Percentiles rank a stretch among this genome's conserved stretches.
Evolutionary conservation across 805 yeast genomes (phyloP).

Genomic region (Cephaloascus albidus): DNA sequence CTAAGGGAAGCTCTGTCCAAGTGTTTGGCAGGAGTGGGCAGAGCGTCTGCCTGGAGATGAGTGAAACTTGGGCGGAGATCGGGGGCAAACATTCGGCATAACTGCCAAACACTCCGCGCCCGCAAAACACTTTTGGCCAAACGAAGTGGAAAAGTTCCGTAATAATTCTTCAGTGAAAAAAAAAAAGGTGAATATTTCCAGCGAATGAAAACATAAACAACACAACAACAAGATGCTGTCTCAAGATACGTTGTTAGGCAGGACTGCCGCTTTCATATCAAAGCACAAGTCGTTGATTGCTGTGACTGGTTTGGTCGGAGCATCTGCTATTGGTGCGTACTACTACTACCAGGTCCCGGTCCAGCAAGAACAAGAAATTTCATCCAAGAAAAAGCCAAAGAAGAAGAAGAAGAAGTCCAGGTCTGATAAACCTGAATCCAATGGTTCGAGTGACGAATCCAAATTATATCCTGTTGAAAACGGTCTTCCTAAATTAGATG

Average conservation of each 20-base stretch:
- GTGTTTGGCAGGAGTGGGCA: too few relatives aligned
- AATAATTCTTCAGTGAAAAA: too few relatives aligned
- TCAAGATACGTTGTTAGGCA: conserved; percentile 4
- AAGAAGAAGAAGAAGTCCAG: conserved; percentile 37
- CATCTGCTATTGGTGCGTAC: conserved; percentile 56
- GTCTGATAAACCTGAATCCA: conserved; percentile 19
- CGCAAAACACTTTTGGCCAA: too few relatives aligned
- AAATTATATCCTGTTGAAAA: conserved; percentile 42
- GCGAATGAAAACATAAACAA: too few relatives aligned
- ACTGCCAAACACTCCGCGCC: too few relatives aligned
- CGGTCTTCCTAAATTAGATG: conserved; percentile 52
- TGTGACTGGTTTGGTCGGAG: conserved; percentile 54
- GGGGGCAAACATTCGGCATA: too few relatives aligned
- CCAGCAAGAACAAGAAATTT: conserved; percentile 10
- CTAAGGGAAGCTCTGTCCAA: too few relatives aligned
- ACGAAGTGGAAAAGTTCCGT: too few relatives aligned
- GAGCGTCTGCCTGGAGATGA: too few relatives aligned
- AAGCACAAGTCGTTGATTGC: conserved; percentile 56
- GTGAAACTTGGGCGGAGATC: too few relatives aligned
- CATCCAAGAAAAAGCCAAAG: conserved; percentile 25
- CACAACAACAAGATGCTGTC: too few relatives aligned
- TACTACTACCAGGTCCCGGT: conserved; percentile 19
- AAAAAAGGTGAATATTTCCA: too few relatives aligned
- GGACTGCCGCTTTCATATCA: conserved; percentile 26
- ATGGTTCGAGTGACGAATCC: conserved; percentile 9